These are phyloP conservation scores for Achaetomium macrosporum DNA, from an alignment of 2,329 filamentous ascomycete species.

Conservation along the genomic window DNA sequence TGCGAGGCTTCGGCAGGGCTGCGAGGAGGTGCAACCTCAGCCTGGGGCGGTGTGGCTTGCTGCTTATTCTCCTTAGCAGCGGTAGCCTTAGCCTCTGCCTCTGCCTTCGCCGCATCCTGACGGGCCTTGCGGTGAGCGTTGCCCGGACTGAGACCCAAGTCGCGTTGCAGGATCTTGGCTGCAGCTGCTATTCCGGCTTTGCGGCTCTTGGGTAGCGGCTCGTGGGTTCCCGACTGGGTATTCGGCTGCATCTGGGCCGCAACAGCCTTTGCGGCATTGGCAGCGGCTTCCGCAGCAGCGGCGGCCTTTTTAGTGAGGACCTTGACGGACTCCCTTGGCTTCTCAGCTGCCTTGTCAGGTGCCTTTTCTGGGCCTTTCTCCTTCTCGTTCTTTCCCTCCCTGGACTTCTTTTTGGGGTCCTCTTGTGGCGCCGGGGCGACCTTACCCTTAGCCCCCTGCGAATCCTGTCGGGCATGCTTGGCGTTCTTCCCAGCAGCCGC, in stretches of 20 bases:
- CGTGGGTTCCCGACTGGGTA: slow-evolving; percentile 11
- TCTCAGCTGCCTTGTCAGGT: slow-evolving; percentile 37
- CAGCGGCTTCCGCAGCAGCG: slow-evolving; percentile 42
- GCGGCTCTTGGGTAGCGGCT: slow-evolving; percentile 44
- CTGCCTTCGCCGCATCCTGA: slow-evolving; percentile 52
- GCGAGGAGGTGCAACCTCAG: slow-evolving; percentile 8
- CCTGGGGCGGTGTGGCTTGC: slow-evolving; percentile 13
- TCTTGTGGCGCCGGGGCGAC: slow-evolving; percentile 32
- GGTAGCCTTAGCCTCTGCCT: slow-evolving; percentile 39
- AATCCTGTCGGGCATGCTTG: slow-evolving; percentile 53
- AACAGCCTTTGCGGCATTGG: slow-evolving; percentile 41
- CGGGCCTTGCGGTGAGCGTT: slow-evolving; percentile 57
- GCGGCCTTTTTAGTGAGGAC: slow-evolving; percentile 49
- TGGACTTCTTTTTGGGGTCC: slow-evolving; percentile 48
- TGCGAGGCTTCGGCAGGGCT: slow-evolving; percentile 8
- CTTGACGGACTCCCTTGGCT: slow-evolving; percentile 55
- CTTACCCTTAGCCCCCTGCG: slow-evolving; percentile 45
- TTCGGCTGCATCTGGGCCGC: slow-evolving; percentile 35
- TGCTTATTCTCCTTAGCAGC: slow-evolving; percentile 29
- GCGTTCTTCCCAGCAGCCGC: slow-evolving; percentile 46
- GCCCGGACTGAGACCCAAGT: slow-evolving; percentile 58
- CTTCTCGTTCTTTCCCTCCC: slow-evolving; percentile 57
- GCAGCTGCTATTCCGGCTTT: slow-evolving; percentile 57
- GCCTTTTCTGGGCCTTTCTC: slow-evolving; percentile 35
- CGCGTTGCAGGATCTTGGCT: slow-evolving; percentile 59